A percentile compares a stretch with the other conserved stretches of the same genome.
Conservation (phyloP, 805 yeast species). For the Maudiozyma serrabonitensis region DNA sequence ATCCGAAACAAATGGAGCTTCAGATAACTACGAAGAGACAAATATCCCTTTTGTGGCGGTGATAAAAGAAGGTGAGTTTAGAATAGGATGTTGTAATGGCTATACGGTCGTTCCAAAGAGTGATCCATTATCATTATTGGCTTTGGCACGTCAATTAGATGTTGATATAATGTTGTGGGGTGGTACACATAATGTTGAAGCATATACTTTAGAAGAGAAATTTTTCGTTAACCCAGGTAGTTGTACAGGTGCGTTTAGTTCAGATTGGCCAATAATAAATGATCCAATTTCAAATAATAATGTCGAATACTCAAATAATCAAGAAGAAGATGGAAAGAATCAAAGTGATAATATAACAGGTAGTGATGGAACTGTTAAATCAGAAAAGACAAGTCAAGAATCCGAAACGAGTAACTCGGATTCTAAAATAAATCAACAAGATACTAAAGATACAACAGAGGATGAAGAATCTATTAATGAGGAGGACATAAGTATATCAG, state of each 20-base stretch:
- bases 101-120: conserved; percentile 73
- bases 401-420: no score
- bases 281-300: conserved; percentile 9
- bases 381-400: conserved; percentile 1
- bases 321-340: not conserved
- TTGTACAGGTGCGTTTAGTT: conserved; percentile 81
- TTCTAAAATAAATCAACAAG: conserved; percentile 2
- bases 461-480: conserved; percentile 8
- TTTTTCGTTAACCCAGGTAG: conserved; percentile 96
- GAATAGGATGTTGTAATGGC: conserved; percentile 81
- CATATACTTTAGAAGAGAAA: conserved; percentile 84
- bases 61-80: conserved; percentile 58
- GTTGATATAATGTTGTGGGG: conserved; percentile 91
- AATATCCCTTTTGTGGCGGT: conserved; percentile 53
- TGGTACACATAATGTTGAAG: conserved; percentile 86
- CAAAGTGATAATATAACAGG: not conserved
- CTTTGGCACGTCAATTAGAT: conserved; percentile 81
- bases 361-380: not conserved
- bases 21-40: conserved; percentile 7
- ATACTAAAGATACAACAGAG: not conserved
- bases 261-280: conserved; percentile 44
- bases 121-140: conserved; percentile 76
- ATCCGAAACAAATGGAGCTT: not conserved
- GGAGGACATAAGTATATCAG: conserved; percentile 15
- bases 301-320: no score